Evolutionary conservation across 371 early-diverging fungal species (phyloP).

Genomic region (Hamiltosporidium tvaerminnensis): DNA sequence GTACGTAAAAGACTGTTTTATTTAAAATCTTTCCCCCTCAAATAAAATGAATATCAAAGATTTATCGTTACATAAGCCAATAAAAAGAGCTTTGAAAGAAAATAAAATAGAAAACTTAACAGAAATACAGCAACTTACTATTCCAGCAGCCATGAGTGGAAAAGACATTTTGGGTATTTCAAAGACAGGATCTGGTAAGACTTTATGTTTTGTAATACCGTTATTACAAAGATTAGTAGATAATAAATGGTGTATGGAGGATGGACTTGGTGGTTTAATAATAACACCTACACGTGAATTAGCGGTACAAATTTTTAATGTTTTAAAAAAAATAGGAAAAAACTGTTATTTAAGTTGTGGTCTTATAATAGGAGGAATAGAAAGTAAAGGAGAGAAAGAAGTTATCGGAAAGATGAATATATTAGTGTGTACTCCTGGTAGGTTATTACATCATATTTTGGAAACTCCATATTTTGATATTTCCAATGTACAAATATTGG

Average conservation of each 20-base stretch:
- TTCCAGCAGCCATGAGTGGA: constrained; percentile 68
- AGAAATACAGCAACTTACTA: constrained; percentile 75
- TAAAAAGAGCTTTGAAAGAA: constrained; percentile 37
- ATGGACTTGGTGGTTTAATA: constrained; percentile 77
- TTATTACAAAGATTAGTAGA: constrained; percentile 41
- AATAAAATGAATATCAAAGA: too few relatives aligned
- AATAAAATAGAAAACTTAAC: constrained; percentile 71
- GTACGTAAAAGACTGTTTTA: too few relatives aligned
- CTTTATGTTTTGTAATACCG: constrained; percentile 84
- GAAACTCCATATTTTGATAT: constrained; percentile 80
- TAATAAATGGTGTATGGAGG: constrained; percentile 62
- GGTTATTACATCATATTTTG: constrained; percentile 78
- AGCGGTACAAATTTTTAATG: constrained; percentile 85
- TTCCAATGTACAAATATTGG: constrained; percentile 64
- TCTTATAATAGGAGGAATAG: constrained; percentile 84
- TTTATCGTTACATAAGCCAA: too few relatives aligned
- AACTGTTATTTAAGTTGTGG: constrained; percentile 79
- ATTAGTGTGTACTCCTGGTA: constrained; percentile 83
- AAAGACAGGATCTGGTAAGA: constrained; percentile 96
- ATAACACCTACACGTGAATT: constrained; percentile 90
- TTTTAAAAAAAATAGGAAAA: constrained; percentile 71
- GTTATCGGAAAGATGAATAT: constrained; percentile 76
- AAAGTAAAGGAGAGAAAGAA: constrained; percentile 76
- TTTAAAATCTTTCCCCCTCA: too few relatives aligned
- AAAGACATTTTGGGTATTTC: constrained; percentile 86